Base-by-base conservation (phyloP, 2,329 filamentous ascomycete species). In the Teratosphaeria destructans region DNA sequence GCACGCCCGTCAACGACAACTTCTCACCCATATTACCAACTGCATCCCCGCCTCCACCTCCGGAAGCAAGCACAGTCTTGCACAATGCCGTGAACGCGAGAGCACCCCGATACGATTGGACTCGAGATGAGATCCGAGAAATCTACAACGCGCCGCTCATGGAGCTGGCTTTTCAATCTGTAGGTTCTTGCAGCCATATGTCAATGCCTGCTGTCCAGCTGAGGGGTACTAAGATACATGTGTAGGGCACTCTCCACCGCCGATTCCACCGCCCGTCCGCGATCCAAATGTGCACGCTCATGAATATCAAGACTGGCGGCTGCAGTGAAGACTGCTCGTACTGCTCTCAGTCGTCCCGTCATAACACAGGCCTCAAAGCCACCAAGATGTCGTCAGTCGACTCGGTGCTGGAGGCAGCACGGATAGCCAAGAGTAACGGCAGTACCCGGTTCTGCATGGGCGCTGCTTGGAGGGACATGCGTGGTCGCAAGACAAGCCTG, bases 381-480 rank as follows among this genome's bases (percentile, higher is more conserved):
- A 89, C 87, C 63, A 89, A 89, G 67, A 84, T 95, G 70, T 87
- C 87, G 63, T 82, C 83, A 1, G 90, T 95, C 58, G 88, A 94
- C 60, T 84, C 87, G 0, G 91, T 96, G 1, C 83, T 96, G 27
- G 84, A 82, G 43, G 89, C 89, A 2, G 91, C 91, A 1, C 83
- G 84, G 39, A 83, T 84, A 35, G 91, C 91, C 61, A 89, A 88
- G 69, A 84, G 84, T 59, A 94, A 94, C 65, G 91, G 91, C 56
- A 91, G 87, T 77, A 95, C 90, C 8, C 84, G 91, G 1, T 96
- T 96, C 81, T 96, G 91, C 77, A 95, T 96, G 90, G 91, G 91
- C 8, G 91, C 91, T 3, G 91, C 91, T 0, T 96, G 91, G 91
- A 81, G 91, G 43, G 91, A 96, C 74, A 96, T 96, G 91, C 86